These are phyloP conservation scores for Pseudogymnoascus sp. DNA, from an alignment of 2,329 filamentous ascomycete species.

Conservation along the genomic window DNA sequence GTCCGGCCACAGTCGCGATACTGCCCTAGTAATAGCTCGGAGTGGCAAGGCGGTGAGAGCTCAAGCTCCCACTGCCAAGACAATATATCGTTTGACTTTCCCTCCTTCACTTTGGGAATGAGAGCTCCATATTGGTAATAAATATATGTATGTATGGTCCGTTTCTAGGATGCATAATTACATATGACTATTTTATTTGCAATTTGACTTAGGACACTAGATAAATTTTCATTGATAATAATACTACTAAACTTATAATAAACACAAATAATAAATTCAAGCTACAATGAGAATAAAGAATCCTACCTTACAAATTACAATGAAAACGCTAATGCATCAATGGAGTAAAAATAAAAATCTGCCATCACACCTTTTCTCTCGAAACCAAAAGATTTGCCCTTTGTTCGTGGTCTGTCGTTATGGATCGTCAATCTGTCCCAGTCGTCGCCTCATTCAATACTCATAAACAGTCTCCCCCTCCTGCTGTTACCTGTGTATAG, in stretches of 20 bases:
- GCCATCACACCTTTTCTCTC: neutral
- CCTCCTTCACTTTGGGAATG: neutral
- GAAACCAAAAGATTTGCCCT: neutral
- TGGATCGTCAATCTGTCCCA: neutral
- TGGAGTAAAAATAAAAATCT: neutral
- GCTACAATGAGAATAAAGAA: neutral
- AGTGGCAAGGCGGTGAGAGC: conserved; percentile 5
- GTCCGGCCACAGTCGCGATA: conserved; percentile 6
- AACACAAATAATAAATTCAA: neutral
- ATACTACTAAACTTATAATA: neutral
- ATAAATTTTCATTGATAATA: neutral
- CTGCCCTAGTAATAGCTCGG: conserved; percentile 1
- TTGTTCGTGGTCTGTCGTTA: neutral
- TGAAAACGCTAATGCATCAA: neutral
- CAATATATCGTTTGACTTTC: neutral
- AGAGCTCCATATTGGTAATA: neutral
- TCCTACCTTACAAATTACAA: neutral
- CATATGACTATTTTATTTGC: neutral
- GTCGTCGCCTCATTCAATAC: neutral
- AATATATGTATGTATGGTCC: too few species aligned
- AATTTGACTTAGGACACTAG: too few species aligned
- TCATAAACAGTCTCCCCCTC: neutral
- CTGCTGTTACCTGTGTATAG: neutral
- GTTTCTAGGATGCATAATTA: neutral
- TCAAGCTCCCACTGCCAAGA: conserved; percentile 3